Evolutionary conservation across 78 protist genomes (phyloP).

Genomic region (Diacronema lutheri): DNA sequence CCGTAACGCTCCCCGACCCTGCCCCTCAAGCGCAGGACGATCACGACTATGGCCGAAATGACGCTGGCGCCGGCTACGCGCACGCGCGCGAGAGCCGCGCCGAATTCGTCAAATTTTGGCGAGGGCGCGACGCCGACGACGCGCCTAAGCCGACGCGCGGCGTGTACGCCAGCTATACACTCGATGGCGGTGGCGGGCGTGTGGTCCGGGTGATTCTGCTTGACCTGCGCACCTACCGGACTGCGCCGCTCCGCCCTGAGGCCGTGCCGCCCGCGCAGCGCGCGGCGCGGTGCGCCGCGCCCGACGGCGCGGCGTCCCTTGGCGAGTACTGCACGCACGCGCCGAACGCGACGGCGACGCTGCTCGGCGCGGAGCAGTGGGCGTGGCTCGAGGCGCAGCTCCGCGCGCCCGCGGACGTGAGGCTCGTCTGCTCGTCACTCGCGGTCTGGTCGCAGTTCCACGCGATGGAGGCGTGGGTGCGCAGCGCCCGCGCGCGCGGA

Average conservation of each 20-base stretch:
- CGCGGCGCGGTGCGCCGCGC: not conserved
- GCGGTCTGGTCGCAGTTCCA: not conserved
- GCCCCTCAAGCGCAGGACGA: too few species aligned
- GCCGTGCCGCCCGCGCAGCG: not conserved
- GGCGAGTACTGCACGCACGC: not conserved
- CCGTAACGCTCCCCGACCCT: too few species aligned
- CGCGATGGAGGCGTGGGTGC: too few species aligned
- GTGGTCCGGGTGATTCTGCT: not conserved
- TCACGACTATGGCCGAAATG: constrained; percentile 10
- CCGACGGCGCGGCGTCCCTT: too few species aligned
- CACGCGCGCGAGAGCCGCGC: not conserved
- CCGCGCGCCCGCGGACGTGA: not conserved
- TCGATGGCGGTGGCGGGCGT: not conserved
- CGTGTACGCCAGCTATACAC: not conserved
- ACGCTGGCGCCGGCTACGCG: not conserved
- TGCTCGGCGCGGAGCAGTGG: constrained; percentile 10
- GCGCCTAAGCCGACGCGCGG: not conserved
- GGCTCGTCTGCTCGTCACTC: not conserved
- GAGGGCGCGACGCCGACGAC: too few species aligned
- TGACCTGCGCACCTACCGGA: not conserved
- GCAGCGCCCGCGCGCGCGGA: too few species aligned
- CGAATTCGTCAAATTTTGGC: not conserved
- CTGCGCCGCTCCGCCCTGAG: not conserved
- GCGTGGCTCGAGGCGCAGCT: not conserved
- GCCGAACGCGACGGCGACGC: not conserved